Evolutionary conservation across 768 basidiomycete species (phyloP).

Genomic region (Saitozyma sp.): DNA sequence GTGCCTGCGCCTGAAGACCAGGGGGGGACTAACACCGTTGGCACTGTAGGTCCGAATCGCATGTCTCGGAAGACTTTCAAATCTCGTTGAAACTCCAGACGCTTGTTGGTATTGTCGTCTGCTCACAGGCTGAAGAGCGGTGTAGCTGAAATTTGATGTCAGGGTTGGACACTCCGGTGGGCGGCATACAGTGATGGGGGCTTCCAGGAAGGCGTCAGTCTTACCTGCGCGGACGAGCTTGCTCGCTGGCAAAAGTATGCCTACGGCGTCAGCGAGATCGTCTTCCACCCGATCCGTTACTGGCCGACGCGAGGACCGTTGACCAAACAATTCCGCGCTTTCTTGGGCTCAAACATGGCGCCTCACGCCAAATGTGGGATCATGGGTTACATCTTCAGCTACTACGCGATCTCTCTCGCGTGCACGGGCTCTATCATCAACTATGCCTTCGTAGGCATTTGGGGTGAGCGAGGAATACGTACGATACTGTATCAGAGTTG

Average conservation of each 20-base stretch:
- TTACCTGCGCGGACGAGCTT: slow-evolving; percentile 87
- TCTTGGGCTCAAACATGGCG: slow-evolving; percentile 55
- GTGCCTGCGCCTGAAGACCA: too few species aligned
- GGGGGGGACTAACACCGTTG: too few species aligned
- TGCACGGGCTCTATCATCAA: slow-evolving; percentile 66
- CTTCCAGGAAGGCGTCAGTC: slow-evolving; percentile 87
- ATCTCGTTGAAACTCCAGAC: slow-evolving; percentile 77
- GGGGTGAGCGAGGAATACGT: too few species aligned
- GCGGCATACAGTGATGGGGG: slow-evolving; percentile 78
- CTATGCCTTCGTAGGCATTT: slow-evolving; percentile 66
- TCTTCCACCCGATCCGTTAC: slow-evolving; percentile 76
- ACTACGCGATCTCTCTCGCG: slow-evolving; percentile 60
- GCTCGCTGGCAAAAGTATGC: too few species aligned
- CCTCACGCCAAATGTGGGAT: slow-evolving; percentile 62
- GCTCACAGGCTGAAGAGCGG: too few species aligned
- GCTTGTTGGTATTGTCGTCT: slow-evolving; percentile 53
- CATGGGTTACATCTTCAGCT: slow-evolving; percentile 58
- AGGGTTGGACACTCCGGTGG: slow-evolving; percentile 52
- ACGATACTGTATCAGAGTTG: too few species aligned
- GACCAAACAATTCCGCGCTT: slow-evolving; percentile 55
- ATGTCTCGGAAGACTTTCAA: slow-evolving; percentile 81
- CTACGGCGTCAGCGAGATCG: slow-evolving; percentile 69
- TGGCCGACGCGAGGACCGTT: slow-evolving; percentile 82
- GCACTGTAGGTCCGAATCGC: slow-evolving; percentile 77
- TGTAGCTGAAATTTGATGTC: not conserved